Conservation (phyloP, 495 filamentous ascomycete species). For the Glarea lozoyensis region DNA sequence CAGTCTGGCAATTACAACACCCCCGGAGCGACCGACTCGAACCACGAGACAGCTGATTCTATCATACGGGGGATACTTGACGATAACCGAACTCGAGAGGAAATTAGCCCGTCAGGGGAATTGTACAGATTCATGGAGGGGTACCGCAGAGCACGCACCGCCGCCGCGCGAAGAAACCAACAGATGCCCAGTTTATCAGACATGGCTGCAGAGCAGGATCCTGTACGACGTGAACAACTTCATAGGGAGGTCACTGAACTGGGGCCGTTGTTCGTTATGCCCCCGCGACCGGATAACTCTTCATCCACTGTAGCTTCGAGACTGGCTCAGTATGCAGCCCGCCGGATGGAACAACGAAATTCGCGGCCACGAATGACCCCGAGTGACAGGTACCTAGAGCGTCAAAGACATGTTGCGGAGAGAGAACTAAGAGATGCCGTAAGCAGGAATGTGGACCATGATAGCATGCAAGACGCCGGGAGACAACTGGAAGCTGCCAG, state of each 20-base stretch:
- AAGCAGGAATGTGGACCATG: background rate
- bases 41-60: constrained; percentile 31
- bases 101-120: constrained; percentile 32
- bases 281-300: constrained; percentile 2
- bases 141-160: constrained; percentile 22
- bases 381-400: constrained; percentile 24
- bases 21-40: constrained; percentile 39
- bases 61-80: constrained; percentile 30
- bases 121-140: constrained; percentile 35
- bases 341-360: constrained; percentile 7
- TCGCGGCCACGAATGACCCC: constrained; percentile 24
- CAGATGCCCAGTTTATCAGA: background rate
- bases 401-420: constrained; percentile 16
- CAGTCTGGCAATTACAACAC: constrained; percentile 55
- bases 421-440: constrained; percentile 13
- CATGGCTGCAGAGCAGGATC: constrained; percentile 14
- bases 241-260: constrained; percentile 4
- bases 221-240: background rate
- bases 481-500: constrained; percentile 32
- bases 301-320: constrained; percentile 5
- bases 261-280: constrained; percentile 15
- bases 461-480: constrained; percentile 20
- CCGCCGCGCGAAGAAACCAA: background rate
- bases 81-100: constrained; percentile 24
- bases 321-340: too few species aligned